Conservation (phyloP, 1,284 basidiomycete species). For the Xerocomus cyaneibrunnescens region DNA sequence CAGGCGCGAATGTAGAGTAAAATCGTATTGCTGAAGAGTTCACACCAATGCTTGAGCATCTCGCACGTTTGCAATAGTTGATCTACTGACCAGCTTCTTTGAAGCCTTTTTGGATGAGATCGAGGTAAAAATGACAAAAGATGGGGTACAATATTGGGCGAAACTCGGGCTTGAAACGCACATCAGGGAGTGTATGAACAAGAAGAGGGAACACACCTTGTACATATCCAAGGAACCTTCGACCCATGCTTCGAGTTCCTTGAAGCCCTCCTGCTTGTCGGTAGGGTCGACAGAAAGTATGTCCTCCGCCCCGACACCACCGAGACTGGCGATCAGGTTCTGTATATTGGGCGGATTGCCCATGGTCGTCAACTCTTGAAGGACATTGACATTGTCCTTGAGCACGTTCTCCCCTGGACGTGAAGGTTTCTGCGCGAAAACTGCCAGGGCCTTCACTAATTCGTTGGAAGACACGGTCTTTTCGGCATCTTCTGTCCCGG, state of each 20-base stretch:
- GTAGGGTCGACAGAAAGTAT: conserved; percentile 83
- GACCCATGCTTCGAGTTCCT: conserved; percentile 92
- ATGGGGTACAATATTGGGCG: conserved; percentile 92
- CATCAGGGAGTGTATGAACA: conserved; percentile 8
- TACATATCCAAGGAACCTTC: conserved; percentile 89
- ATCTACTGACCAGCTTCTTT: conserved; percentile 71
- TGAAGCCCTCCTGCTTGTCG: conserved; percentile 86
- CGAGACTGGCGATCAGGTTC: conserved; percentile 71
- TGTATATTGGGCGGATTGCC: conserved; percentile 69
- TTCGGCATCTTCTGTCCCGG: conserved; percentile 51
- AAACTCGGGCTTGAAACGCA: conserved; percentile 75
- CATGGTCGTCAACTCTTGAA: conserved; percentile 65
- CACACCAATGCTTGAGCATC: conserved; percentile 1
- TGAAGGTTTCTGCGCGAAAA: conserved; percentile 63
- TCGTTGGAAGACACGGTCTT: conserved; percentile 56
- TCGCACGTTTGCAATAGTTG: not conserved
- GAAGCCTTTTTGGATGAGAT: conserved; percentile 89
- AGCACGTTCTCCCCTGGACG: conserved; percentile 63
- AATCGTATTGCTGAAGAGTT: conserved; percentile 61
- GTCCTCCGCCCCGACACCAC: conserved; percentile 77
- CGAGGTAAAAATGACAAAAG: conserved; percentile 96
- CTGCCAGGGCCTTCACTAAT: conserved; percentile 62
- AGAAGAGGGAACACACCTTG: conserved; percentile 43
- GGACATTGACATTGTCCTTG: conserved; percentile 61
- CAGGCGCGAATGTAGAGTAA: conserved; percentile 68